Evolutionary conservation across 2,329 filamentous ascomycete genomes (phyloP).

Genomic region (Fusarium coffeatum): DNA sequence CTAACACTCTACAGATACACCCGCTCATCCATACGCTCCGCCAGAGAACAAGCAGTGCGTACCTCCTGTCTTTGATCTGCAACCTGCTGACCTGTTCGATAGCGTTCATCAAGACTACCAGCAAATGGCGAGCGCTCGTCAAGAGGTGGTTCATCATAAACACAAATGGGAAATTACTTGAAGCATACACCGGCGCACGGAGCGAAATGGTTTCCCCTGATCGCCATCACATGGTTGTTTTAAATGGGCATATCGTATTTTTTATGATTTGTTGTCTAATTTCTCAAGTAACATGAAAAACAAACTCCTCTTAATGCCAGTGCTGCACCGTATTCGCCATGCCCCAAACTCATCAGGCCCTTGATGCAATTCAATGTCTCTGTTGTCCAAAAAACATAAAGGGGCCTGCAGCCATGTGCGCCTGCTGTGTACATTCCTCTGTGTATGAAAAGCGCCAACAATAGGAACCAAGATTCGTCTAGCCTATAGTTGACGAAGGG

Average conservation of each 20-base stretch:
- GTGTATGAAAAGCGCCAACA: constrained; percentile 31
- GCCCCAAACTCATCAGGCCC: constrained; percentile 17
- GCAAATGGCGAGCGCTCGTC: constrained; percentile 30
- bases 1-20: constrained; percentile 50
- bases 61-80: not conserved
- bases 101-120: constrained; percentile 30
- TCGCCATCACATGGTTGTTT: not conserved
- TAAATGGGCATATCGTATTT: constrained; percentile 29
- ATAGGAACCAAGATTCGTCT: constrained; percentile 47
- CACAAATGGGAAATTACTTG: not conserved
- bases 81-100: constrained; percentile 4
- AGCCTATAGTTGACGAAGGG: constrained; percentile 52
- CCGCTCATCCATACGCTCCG: constrained; percentile 56
- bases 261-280: constrained; percentile 39
- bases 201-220: not conserved
- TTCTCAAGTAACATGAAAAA: constrained; percentile 28
- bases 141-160: constrained; percentile 20
- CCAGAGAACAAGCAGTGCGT: constrained; percentile 49
- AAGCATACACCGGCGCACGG: constrained; percentile 26
- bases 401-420: constrained; percentile 27
- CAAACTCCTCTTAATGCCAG: constrained; percentile 37
- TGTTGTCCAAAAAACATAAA: constrained; percentile 26
- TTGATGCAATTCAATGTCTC: constrained; percentile 21
- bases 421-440: constrained; percentile 31
- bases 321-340: constrained; percentile 30